Evolutionary conservation across 495 filamentous ascomycete genomes (phyloP).

Genomic region (Penicillium angulare): DNA sequence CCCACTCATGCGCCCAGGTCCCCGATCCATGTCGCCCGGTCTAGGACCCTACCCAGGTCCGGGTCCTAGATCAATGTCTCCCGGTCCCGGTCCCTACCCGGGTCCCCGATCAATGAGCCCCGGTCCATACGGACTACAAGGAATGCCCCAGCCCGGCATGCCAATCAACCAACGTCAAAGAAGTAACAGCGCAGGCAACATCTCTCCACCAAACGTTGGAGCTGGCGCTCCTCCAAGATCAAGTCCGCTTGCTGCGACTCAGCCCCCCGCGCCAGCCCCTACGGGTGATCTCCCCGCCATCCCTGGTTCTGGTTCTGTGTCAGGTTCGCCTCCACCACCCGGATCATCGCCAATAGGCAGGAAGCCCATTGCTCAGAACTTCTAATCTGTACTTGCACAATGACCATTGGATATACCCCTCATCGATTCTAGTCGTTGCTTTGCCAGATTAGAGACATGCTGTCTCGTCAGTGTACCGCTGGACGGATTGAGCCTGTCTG

Average conservation of each 20-base stretch:
- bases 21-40: constrained; percentile 37
- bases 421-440: background rate
- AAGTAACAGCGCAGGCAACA: constrained; percentile 52
- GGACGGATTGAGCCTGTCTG: constrained; percentile 19
- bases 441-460: constrained; percentile 9
- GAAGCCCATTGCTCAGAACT: constrained; percentile 30
- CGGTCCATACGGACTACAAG: constrained; percentile 46
- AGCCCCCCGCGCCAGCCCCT: constrained; percentile 37
- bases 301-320: constrained; percentile 6
- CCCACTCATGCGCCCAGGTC: too few species aligned
- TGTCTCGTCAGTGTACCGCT: constrained; percentile 18
- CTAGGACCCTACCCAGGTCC: constrained; percentile 1
- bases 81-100: constrained; percentile 22
- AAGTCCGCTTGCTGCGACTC: constrained; percentile 50
- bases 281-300: constrained; percentile 32
- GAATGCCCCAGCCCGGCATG: constrained; percentile 45
- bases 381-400: constrained; percentile 11
- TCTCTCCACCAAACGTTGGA: constrained; percentile 40
- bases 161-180: constrained; percentile 42
- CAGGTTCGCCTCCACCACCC: constrained; percentile 10
- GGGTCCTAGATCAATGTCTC: constrained; percentile 17
- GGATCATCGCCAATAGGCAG: constrained; percentile 19
- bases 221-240: constrained; percentile 51
- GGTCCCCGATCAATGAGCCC: constrained; percentile 55
- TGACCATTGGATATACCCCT: constrained; percentile 2